A percentile compares a stretch with the other conserved stretches of the same genome.
Evolutionary conservation across 2,329 filamentous ascomycete genomes (phyloP).

Genomic region (Botrytis tulipae): DNA sequence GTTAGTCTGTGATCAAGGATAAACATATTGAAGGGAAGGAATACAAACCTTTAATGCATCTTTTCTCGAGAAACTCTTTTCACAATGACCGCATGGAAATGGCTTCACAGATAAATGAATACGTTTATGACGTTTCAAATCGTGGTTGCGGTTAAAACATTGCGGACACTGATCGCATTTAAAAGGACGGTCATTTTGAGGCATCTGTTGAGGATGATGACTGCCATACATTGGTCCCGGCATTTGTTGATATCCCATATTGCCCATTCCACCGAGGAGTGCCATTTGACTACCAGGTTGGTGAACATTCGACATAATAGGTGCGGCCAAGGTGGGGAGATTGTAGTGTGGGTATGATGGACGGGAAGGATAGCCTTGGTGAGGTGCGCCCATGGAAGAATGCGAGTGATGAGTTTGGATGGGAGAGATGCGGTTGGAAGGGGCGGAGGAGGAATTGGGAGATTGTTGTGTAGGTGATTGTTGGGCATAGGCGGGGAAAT

Average conservation of each 20-base stretch:
- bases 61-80: conserved; percentile 95
- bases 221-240: conserved; percentile 56
- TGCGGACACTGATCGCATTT: conserved; percentile 91
- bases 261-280: conserved; percentile 54
- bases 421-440: conserved; percentile 43
- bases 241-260: conserved; percentile 51
- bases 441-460: conserved; percentile 42
- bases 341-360: conserved; percentile 52
- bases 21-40: conserved; percentile 24
- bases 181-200: conserved; percentile 79
- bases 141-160: conserved; percentile 94
- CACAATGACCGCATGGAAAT: conserved; percentile 85
- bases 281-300: conserved; percentile 71
- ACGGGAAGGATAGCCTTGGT: conserved; percentile 49
- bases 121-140: conserved; percentile 90
- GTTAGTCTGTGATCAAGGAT: conserved; percentile 32
- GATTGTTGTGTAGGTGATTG: conserved; percentile 50
- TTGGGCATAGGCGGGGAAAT: conserved; percentile 49
- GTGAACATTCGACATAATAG: conserved; percentile 75
- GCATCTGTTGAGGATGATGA: conserved; percentile 50
- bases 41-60: conserved; percentile 90
- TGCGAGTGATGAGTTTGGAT: conserved; percentile 40
- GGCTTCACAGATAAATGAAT: conserved; percentile 96
- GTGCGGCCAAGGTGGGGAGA: conserved; percentile 61
- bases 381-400: conserved; percentile 54